Percentiles rank a stretch among this genome's conserved stretches.
These are phyloP conservation scores for Apophysomyces sp. DNA, from an alignment of 371 early-diverging fungal species.

Conservation along the genomic window DNA sequence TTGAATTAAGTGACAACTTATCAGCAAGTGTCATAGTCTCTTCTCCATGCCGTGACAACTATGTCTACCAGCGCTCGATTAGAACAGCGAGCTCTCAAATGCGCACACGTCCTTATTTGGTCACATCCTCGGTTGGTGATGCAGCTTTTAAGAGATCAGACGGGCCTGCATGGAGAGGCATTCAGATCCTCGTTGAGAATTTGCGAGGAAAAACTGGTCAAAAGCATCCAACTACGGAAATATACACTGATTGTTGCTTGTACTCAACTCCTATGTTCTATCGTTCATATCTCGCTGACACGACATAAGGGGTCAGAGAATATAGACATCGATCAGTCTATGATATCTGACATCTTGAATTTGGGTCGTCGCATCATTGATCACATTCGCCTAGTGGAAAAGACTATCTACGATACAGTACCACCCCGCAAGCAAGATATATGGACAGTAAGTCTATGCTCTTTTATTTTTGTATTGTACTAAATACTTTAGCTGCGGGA, in stretches of 20 bases:
- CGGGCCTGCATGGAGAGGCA: background rate
- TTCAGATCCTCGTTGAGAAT: slow-evolving; percentile 6
- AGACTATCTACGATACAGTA: background rate
- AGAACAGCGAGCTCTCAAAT: background rate
- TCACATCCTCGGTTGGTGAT: background rate
- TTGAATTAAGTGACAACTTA: background rate
- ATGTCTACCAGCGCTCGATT: background rate
- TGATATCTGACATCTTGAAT: background rate
- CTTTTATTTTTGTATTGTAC: background rate
- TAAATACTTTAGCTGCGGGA: slow-evolving; percentile 12
- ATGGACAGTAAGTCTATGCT: background rate
- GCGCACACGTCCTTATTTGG: background rate
- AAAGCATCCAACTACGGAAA: slow-evolving; percentile 4
- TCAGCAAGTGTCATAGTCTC: background rate
- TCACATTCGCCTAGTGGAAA: background rate
- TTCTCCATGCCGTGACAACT: background rate
- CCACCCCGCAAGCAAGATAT: background rate
- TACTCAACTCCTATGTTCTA: slow-evolving; percentile 14
- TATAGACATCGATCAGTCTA: slow-evolving; percentile 18
- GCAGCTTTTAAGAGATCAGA: background rate
- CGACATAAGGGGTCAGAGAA: background rate
- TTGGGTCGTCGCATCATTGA: background rate
- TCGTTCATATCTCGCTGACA: slow-evolving; percentile 11
- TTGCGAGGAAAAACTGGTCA: slow-evolving; percentile 13
- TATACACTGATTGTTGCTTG: slow-evolving; percentile 18